Evolutionary conservation across 2,329 filamentous ascomycete species (phyloP).

Genomic region (Trichoderma sp.): DNA sequence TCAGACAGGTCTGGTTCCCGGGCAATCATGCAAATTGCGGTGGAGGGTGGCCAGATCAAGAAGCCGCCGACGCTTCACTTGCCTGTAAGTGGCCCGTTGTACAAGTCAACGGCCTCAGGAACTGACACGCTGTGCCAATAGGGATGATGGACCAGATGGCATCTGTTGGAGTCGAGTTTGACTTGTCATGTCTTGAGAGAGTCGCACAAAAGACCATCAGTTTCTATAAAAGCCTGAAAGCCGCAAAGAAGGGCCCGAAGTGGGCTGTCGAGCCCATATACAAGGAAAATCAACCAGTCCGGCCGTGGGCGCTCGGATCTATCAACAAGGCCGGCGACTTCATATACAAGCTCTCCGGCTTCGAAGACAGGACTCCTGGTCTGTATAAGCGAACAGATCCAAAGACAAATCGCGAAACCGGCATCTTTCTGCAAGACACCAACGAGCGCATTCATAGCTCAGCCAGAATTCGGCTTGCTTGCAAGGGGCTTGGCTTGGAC

Average conservation of each 20-base stretch:
- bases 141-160: constrained; percentile 61
- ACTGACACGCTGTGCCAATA: constrained; percentile 32
- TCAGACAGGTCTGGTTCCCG: constrained; percentile 66
- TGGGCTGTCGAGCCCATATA: constrained; percentile 56
- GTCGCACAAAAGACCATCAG: constrained; percentile 43
- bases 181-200: constrained; percentile 46
- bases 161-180: constrained; percentile 55
- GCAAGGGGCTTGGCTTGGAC: constrained; percentile 53
- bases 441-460: constrained; percentile 60
- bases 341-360: constrained; percentile 50
- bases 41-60: constrained; percentile 63
- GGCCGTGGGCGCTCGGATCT: constrained; percentile 52
- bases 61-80: constrained; percentile 46
- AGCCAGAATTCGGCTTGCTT: constrained; percentile 56
- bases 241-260: constrained; percentile 30
- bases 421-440: constrained; percentile 52
- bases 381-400: constrained; percentile 51
- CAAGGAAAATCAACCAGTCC: constrained; percentile 50
- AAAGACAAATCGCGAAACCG: constrained; percentile 41
- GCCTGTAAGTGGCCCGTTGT: constrained; percentile 40
- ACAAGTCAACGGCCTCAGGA: not conserved
- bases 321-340: constrained; percentile 46
- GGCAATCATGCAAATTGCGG: constrained; percentile 72
- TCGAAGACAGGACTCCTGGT: constrained; percentile 50
- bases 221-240: constrained; percentile 38